Percentiles rank a stretch among this genome's conserved stretches.
Conservation (phyloP, 2,329 filamentous ascomycete genomes). For the Microascus cirrosus region DNA sequence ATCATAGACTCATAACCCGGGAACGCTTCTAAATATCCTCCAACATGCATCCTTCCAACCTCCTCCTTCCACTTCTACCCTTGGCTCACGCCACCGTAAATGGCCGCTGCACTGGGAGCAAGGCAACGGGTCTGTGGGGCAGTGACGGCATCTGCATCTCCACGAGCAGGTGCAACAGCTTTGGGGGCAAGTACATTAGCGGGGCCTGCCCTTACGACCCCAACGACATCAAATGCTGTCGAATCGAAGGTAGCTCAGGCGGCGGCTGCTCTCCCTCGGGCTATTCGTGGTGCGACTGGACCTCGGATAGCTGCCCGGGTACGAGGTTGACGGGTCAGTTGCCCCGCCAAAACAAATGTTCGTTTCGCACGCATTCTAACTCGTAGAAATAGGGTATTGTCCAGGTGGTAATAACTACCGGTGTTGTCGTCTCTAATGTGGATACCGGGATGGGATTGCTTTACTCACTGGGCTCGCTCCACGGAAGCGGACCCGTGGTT, state of each 20-base stretch:
- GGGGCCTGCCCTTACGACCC: conserved; percentile 4
- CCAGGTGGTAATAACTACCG: conserved; percentile 4
- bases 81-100: conserved; percentile 2
- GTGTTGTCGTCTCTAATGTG: conserved; percentile 1
- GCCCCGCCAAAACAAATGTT: too few species aligned
- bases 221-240: background rate
- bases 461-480: too few species aligned
- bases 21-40: too few species aligned
- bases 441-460: too few species aligned
- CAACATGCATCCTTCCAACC: background rate
- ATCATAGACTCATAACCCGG: too few species aligned
- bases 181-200: background rate
- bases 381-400: background rate
- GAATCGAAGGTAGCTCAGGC: background rate
- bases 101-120: conserved; percentile 3
- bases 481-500: too few species aligned
- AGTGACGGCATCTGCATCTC: conserved; percentile 4
- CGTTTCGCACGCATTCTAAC: background rate
- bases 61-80: conserved; percentile 1
- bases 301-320: background rate
- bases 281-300: conserved; percentile 3
- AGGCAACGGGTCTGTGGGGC: conserved; percentile 2
- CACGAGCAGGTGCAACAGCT: conserved; percentile 2
- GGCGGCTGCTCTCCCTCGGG: background rate
- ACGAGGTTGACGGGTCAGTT: background rate